phyloP scores from a whole-genome alignment of 176 grass and related monocot genomes.

The Aegilops umbellulata region DNA sequence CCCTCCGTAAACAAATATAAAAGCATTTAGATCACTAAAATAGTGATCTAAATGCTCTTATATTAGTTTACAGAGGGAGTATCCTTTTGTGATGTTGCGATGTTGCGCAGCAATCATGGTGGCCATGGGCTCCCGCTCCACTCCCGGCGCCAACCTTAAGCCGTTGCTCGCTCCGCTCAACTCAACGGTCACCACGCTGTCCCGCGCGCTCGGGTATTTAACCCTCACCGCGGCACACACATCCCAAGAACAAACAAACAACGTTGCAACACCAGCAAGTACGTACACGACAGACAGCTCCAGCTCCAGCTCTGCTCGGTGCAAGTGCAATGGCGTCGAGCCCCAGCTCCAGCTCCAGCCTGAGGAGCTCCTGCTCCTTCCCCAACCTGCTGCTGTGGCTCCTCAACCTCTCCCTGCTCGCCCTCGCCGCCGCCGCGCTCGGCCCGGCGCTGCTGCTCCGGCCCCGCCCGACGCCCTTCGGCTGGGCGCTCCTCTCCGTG shows the following conservation, averaged over 20 bases:
- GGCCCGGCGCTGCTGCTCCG: constrained; percentile 48
- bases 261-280: neutral
- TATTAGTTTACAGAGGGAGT: no score
- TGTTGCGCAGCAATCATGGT: neutral
- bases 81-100: no score
- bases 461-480: constrained; percentile 48
- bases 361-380: constrained; percentile 35
- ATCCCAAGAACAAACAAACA: neutral
- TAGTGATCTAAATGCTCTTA: no score
- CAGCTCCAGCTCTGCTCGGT: neutral
- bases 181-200: neutral
- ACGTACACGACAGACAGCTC: neutral
- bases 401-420: constrained; percentile 55
- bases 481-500: constrained; percentile 55
- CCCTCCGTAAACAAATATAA: no score
- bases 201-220: neutral
- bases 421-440: constrained; percentile 42
- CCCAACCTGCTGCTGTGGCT: constrained; percentile 51
- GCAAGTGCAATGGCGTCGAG: constrained; percentile 27
- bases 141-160: neutral
- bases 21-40: no score
- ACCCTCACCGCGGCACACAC: neutral
- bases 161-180: neutral
- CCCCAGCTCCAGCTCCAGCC: neutral
- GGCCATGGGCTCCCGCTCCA: neutral